Evolutionary conservation across 345 rosid species (phyloP), one percentile per base, ranked within the genome.

Genomic region (Streptanthus diversifolius): DNA sequence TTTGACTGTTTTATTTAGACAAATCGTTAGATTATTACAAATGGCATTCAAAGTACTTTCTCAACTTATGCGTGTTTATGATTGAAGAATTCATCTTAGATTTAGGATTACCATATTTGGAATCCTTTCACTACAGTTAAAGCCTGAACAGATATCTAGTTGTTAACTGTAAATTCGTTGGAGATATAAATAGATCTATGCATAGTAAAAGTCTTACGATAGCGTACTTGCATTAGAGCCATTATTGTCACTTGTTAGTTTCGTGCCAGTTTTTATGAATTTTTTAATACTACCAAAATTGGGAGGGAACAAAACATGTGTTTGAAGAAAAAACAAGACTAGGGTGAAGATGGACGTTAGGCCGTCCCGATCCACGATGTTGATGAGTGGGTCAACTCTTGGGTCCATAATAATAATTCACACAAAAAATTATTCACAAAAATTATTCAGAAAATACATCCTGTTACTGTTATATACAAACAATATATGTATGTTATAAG

Each of bases 281-380:
- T 29, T 29, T 29, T 29, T 30, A 24, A 19, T 36, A 25, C 2
- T 22, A 72, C 54, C 37, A 52, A 63, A 19, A 29, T 13, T 12
- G 65, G 32, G 41, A 33, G 8, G 41, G 40, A 73, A 64, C 55
- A n/a, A 72, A 73, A 73, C 77, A 73, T 57, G 77, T 47, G 77
- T 8, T 35, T 32, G 13, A 30, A 17, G 21, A 24, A 13, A 49
- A 33, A 5, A 70, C 14, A 63, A 10, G 6, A 49, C 5, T 0
- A 40, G 8, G 0, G 43, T 65, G 71, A 25, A 66, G 22, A 3
- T 5, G 25, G 72, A 56, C 72, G 77, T 55, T 8, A 57, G 36
- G 15, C 13, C 25, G 77, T 14, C 71, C 14, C 36, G 35, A 66
- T 73, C 8, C 77, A 66, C 37, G 33, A 66, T 55, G 66, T 66